Evolutionary conservation across 129 eudicot genomes (phyloP), one percentile per base, ranked within the genome.

Genomic region (Oenanthe sinensis): DNA sequence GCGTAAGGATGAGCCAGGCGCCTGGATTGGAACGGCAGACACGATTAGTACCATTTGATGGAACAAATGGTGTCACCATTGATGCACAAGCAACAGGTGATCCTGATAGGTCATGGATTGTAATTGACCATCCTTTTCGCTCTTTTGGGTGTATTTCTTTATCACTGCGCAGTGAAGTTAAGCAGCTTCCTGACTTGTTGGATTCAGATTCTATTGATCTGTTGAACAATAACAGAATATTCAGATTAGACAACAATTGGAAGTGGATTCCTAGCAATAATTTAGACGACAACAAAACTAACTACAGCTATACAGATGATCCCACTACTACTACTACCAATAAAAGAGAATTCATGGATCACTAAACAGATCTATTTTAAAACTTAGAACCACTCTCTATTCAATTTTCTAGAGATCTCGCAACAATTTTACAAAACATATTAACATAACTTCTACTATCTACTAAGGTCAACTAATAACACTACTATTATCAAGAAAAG

Each of bases 11-110:
- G 36, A 93, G 92, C 98, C 98, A 93, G 2, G 97, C 98, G 12
- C 98, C 98, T 0, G 98, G 98, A 50, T 91, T 93, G 17, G 97
- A 87, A 33, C 82, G 81, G 79, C 92, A 83, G 52, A 93, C 98
- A 2, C 85, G 80, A 81, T 93, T 82, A 36, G 93, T 75, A 39
- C 93, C 93, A 0, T 82, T 90, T 39, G 97, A 92, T 2, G 99
- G 97, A 20, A 96, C 97, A 70, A 96, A 96, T 0, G 99, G 99
- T 8, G 97, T 92, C 60, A 93, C 97, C 97, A 93, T 93, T 16
- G 98, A 93, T 0, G 98, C 98, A 67, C 91, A 89, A 15, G 97
- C 98, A 1, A 93, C 97, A 0, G 98, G 97, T 16, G 98, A 91
- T 22, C 98, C 98, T n/a, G 93, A 91, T 22, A 93, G 87, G 81